Percentiles rank a stretch among this genome's conserved stretches.
Evolutionary conservation across 306 rosid species (phyloP).

Genomic region (Cicer yamashitae): DNA sequence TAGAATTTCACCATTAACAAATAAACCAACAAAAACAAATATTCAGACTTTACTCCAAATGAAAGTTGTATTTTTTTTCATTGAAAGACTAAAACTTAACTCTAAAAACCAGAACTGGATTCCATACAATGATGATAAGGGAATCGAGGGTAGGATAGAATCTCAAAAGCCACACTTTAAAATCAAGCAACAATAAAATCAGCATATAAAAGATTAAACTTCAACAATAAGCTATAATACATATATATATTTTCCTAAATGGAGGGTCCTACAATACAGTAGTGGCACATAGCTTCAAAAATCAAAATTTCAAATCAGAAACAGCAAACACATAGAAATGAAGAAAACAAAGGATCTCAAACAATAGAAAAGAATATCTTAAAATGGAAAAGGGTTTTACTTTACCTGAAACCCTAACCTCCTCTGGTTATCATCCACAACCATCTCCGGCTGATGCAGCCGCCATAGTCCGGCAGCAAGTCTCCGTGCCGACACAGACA

Average conservation of each 20-base stretch:
- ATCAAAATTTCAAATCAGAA: conserved; percentile 27
- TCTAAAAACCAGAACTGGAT: conserved; percentile 21
- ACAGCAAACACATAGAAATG: background rate
- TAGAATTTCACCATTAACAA: background rate
- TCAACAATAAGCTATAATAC: conserved; percentile 19
- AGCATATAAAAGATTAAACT: conserved; percentile 2
- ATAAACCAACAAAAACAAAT: background rate
- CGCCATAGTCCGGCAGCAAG: conserved; percentile 92
- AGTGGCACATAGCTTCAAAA: conserved; percentile 42
- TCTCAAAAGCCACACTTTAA: conserved; percentile 44
- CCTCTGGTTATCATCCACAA: conserved; percentile 2
- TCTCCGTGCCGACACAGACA: conserved; percentile 69
- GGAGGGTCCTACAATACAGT: conserved; percentile 33
- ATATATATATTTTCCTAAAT: background rate
- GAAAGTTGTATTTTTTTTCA: background rate
- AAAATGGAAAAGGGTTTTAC: background rate
- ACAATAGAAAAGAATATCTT: background rate
- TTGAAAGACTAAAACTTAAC: background rate
- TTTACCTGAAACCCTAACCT: conserved; percentile 69
- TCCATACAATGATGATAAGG: conserved; percentile 28
- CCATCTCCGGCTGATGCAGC: conserved; percentile 72
- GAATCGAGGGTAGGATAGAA: conserved; percentile 38
- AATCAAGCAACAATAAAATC: conserved; percentile 42
- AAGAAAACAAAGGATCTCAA: conserved; percentile 39
- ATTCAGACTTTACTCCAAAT: background rate